These are phyloP conservation scores for Neoboletus brunneissimus DNA, from an alignment of 768 basidiomycete species.

Conservation along the genomic window DNA sequence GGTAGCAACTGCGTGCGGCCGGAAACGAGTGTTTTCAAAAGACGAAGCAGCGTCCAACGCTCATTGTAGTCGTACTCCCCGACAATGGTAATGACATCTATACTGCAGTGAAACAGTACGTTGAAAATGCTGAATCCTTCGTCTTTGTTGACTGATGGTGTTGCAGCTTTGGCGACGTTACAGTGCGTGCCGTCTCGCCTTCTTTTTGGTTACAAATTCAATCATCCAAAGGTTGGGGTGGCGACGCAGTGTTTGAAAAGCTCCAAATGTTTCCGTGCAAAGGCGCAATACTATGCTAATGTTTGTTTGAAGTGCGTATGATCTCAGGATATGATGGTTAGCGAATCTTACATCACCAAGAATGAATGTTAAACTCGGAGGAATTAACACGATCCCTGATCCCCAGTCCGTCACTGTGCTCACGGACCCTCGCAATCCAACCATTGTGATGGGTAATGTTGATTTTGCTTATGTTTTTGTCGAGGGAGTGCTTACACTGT, in stretches of 20 bases:
- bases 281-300: slow-evolving; percentile 77
- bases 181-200: slow-evolving; percentile 32
- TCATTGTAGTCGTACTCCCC: slow-evolving; percentile 69
- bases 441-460: slow-evolving; percentile 70
- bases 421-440: slow-evolving; percentile 68
- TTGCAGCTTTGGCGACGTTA: slow-evolving; percentile 68
- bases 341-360: slow-evolving; percentile 34
- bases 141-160: not conserved
- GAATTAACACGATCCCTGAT: slow-evolving; percentile 77
- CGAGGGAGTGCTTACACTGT: slow-evolving; percentile 1
- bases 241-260: slow-evolving; percentile 78
- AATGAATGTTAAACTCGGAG: slow-evolving; percentile 82
- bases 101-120: slow-evolving; percentile 74
- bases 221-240: slow-evolving; percentile 53
- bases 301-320: slow-evolving; percentile 68
- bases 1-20: slow-evolving; percentile 47
- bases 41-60: slow-evolving; percentile 43
- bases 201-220: not conserved
- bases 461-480: not conserved
- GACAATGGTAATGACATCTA: slow-evolving; percentile 77
- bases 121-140: slow-evolving; percentile 10
- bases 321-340: not conserved
- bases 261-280: slow-evolving; percentile 62
- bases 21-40: slow-evolving; percentile 47
- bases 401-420: slow-evolving; percentile 61